These are phyloP conservation scores for Aspergillus quadricinctus DNA, from an alignment of 2,329 filamentous ascomycete species.

Conservation along the genomic window DNA sequence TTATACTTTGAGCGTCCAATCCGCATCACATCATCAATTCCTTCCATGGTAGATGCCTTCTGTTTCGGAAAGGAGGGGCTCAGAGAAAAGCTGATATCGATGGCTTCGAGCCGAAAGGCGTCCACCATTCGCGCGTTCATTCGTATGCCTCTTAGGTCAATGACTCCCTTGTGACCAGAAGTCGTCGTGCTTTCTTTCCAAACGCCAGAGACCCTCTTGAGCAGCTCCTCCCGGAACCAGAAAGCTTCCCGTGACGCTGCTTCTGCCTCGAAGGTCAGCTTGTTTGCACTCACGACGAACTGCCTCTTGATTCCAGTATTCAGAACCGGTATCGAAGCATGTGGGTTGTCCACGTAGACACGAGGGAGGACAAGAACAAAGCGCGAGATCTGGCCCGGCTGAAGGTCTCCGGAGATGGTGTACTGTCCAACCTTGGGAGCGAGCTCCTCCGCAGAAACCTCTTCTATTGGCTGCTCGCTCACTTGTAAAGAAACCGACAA, in stretches of 20 bases:
- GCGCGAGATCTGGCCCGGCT: constrained; percentile 62
- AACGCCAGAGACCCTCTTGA: constrained; percentile 64
- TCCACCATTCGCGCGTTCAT: constrained; percentile 77
- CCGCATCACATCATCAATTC: constrained; percentile 28
- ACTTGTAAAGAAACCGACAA: constrained; percentile 62
- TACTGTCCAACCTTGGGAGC: constrained; percentile 19
- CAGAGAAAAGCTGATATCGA: constrained; percentile 57
- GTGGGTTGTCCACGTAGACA: constrained; percentile 70
- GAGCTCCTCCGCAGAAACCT: constrained; percentile 15
- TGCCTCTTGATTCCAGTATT: constrained; percentile 82
- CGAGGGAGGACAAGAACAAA: constrained; percentile 72
- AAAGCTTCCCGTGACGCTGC: constrained; percentile 75
- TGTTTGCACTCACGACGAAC: constrained; percentile 80
- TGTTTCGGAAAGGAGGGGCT: constrained; percentile 24
- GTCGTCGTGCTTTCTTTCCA: constrained; percentile 61
- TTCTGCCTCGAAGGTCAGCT: constrained; percentile 74
- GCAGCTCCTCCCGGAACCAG: constrained; percentile 81
- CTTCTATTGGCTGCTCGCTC: constrained; percentile 24
- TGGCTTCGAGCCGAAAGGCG: constrained; percentile 72
- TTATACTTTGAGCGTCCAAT: constrained; percentile 45
- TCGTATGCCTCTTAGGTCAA: constrained; percentile 73
- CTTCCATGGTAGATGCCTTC: constrained; percentile 10
- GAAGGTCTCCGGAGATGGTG: constrained; percentile 44
- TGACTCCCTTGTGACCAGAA: constrained; percentile 55
- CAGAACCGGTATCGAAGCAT: constrained; percentile 72